A percentile compares a stretch with the other conserved stretches of the same genome.
phyloP scores from a whole-genome alignment of 169 alveolate species.

The Plasmodium inui region DNA sequence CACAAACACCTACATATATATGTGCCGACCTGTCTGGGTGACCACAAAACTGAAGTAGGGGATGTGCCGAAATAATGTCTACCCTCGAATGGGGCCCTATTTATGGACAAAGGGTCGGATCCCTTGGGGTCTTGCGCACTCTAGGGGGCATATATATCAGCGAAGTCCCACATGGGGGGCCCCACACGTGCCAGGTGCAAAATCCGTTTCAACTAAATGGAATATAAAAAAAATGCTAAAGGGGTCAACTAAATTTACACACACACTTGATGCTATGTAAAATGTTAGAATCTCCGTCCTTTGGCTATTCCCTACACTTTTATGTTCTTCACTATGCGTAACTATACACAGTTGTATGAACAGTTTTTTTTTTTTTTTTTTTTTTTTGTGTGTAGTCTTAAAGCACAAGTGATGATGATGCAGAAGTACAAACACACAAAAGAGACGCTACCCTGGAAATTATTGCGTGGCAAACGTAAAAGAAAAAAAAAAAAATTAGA shows the following conservation, averaged over 20 bases:
- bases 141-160: neutral
- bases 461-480: neutral
- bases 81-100: neutral
- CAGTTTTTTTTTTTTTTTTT: neutral
- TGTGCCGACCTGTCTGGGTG: neutral
- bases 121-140: neutral
- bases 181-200: neutral
- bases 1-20: neutral
- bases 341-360: neutral
- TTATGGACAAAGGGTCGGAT: neutral
- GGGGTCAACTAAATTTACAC: neutral
- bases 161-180: neutral
- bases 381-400: neutral
- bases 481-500: slow-evolving; percentile 6
- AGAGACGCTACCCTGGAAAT: slow-evolving; percentile 8
- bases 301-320: neutral
- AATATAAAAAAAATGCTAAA: neutral
- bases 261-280: neutral
- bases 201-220: neutral
- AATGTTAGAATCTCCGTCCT: neutral
- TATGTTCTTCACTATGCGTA: neutral
- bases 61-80: neutral
- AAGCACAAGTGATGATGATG: neutral
- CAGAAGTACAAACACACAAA: neutral
- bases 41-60: neutral